Conservation (phyloP, 2,329 filamentous ascomycete genomes). For the Emericellopsis atlantica region DNA sequence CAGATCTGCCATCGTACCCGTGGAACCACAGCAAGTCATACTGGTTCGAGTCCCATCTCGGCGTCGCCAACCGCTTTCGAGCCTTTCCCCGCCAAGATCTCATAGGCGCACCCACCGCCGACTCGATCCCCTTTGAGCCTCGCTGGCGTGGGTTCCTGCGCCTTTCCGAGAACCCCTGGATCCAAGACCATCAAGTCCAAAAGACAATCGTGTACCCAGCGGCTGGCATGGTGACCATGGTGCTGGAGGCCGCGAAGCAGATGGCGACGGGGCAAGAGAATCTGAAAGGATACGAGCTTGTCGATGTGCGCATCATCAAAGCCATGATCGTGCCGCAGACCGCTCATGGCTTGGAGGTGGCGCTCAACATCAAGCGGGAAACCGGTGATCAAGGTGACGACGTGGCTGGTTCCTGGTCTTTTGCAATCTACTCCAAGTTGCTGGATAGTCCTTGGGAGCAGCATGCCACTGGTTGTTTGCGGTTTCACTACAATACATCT, state of each 20-base stretch:
- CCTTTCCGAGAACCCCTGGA: slow-evolving; percentile 36
- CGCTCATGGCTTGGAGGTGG: slow-evolving; percentile 34
- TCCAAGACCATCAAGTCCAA: slow-evolving; percentile 37
- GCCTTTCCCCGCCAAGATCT: slow-evolving; percentile 34
- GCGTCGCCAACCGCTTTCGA: slow-evolving; percentile 27
- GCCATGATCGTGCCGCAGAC: slow-evolving; percentile 37
- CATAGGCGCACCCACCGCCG: slow-evolving; percentile 30
- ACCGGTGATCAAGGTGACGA: slow-evolving; percentile 1
- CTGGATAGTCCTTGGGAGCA: slow-evolving; percentile 26
- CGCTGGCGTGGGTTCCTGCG: slow-evolving; percentile 37
- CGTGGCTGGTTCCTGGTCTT: slow-evolving; percentile 14
- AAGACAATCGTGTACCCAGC: slow-evolving; percentile 37
- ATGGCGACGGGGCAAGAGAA: slow-evolving; percentile 11
- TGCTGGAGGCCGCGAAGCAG: slow-evolving; percentile 31
- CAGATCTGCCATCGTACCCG: slow-evolving; percentile 35
- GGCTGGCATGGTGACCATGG: slow-evolving; percentile 36
- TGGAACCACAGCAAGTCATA: slow-evolving; percentile 41
- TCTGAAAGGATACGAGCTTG: slow-evolving; percentile 27
- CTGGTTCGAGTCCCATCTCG: slow-evolving; percentile 39
- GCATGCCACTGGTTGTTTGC: slow-evolving; percentile 23
- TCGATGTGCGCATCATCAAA: slow-evolving; percentile 30
- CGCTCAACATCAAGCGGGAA: slow-evolving; percentile 27
- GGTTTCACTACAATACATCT: slow-evolving; percentile 11
- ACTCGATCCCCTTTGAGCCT: slow-evolving; percentile 30
- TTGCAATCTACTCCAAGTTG: slow-evolving; percentile 33